Conservation (phyloP, 352 stramenopile species). For the Phytophthora agathidicida region DNA sequence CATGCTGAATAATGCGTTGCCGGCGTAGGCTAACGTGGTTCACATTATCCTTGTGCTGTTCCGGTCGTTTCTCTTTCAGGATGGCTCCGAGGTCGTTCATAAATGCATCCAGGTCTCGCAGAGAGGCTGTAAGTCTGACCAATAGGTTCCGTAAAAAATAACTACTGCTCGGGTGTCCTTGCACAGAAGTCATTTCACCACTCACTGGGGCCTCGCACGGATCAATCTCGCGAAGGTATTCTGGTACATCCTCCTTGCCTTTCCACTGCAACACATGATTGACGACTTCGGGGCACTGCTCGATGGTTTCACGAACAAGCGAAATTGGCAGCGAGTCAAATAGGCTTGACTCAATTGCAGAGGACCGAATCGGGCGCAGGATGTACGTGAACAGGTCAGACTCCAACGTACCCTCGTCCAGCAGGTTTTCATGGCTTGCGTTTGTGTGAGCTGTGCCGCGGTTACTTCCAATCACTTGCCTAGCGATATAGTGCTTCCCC, state of each 20-base stretch:
- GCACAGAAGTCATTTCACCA: not conserved
- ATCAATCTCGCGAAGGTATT: constrained; percentile 46
- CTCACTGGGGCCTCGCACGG: constrained; percentile 5
- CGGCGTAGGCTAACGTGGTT: constrained; percentile 18
- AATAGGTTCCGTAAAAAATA: constrained; percentile 41
- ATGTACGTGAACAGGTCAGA: constrained; percentile 85
- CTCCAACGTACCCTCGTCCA: constrained; percentile 49
- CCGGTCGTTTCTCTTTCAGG: constrained; percentile 26
- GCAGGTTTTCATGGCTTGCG: constrained; percentile 37
- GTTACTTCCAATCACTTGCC: constrained; percentile 5
- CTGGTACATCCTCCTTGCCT: constrained; percentile 63
- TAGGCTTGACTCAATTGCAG: constrained; percentile 79
- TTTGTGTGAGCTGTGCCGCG: not conserved
- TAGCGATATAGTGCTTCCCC: constrained; percentile 59
- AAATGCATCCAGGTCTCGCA: constrained; percentile 32
- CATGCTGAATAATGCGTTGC: constrained; percentile 40
- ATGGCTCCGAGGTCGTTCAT: constrained; percentile 26
- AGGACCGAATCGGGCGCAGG: constrained; percentile 75
- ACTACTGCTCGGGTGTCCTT: constrained; percentile 16
- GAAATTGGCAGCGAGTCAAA: constrained; percentile 79
- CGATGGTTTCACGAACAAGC: constrained; percentile 76
- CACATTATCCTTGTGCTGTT: constrained; percentile 4
- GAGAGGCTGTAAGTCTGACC: constrained; percentile 26
- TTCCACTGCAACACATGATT: constrained; percentile 85
- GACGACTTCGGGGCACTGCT: constrained; percentile 76